Conservation (phyloP, 2,329 filamentous ascomycete species). For the Epichloe scottii region DNA sequence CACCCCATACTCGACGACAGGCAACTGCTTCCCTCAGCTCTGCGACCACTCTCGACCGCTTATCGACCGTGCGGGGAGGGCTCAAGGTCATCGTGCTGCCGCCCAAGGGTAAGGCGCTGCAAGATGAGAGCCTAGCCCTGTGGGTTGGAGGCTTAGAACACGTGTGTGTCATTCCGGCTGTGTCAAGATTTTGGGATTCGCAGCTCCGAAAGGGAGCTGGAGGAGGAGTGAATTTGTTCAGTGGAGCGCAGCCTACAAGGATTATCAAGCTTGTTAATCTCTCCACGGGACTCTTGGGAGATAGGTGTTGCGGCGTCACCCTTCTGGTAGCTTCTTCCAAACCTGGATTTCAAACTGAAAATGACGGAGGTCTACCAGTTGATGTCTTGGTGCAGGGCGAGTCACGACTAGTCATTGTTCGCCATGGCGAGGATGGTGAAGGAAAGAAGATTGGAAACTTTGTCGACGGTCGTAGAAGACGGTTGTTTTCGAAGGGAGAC, state of each 20-base stretch:
- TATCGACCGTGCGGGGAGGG: conserved; percentile 39
- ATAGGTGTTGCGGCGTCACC: conserved; percentile 40
- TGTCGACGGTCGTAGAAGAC: conserved; percentile 19
- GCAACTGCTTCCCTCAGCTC: conserved; percentile 33
- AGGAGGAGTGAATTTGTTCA: conserved; percentile 43
- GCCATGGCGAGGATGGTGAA: conserved; percentile 36
- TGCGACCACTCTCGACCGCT: conserved; percentile 33
- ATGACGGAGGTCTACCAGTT: conserved; percentile 32
- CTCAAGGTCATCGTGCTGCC: conserved; percentile 37
- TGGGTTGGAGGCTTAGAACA: conserved; percentile 46
- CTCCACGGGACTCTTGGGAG: conserved; percentile 40
- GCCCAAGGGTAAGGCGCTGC: conserved; percentile 26
- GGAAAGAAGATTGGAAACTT: conserved; percentile 30
- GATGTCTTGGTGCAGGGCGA: conserved; percentile 45
- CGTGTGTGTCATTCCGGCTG: conserved; percentile 41
- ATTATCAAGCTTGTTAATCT: conserved; percentile 45
- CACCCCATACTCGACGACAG: conserved; percentile 46
- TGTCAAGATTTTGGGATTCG: conserved; percentile 47
- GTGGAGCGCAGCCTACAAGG: conserved; percentile 38
- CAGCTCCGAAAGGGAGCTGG: conserved; percentile 39
- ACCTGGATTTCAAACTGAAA: conserved; percentile 9
- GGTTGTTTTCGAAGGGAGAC: conserved; percentile 25
- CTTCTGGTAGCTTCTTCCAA: conserved; percentile 27
- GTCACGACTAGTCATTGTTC: conserved; percentile 40
- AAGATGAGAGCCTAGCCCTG: conserved; percentile 42